Percentiles rank a stretch among this genome's conserved stretches.
Evolutionary conservation across 345 rosid genomes (phyloP).

Genomic region (Arabidopsis suecica): DNA sequence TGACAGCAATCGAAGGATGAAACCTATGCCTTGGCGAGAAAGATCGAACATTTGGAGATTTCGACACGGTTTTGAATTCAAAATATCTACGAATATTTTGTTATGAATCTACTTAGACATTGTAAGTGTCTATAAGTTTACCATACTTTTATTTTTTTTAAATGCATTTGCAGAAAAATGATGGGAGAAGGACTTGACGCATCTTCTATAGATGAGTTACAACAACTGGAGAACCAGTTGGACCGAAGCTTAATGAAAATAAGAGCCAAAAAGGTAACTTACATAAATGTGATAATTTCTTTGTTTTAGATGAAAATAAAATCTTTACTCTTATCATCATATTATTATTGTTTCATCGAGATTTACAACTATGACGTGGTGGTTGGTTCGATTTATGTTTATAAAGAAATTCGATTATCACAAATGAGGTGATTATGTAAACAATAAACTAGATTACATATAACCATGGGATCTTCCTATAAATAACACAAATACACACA

Average conservation of each 20-base stretch:
- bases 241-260: slow-evolving; percentile 74
- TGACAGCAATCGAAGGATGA: slow-evolving; percentile 49
- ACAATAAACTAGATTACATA: not conserved
- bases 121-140: not conserved
- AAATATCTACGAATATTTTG: not conserved
- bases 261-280: slow-evolving; percentile 78
- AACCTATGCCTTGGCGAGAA: slow-evolving; percentile 58
- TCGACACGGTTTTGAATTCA: slow-evolving; percentile 56
- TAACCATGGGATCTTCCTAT: slow-evolving; percentile 11
- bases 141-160: too few relatives aligned
- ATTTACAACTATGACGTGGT: slow-evolving; percentile 15
- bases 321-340: not conserved
- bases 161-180: slow-evolving; percentile 55
- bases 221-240: slow-evolving; percentile 72
- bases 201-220: slow-evolving; percentile 73
- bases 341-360: not conserved
- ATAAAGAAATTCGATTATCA: not conserved
- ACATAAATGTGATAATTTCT: not conserved
- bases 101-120: not conserved
- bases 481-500: not conserved
- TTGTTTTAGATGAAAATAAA: not conserved
- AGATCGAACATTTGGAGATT: slow-evolving; percentile 69
- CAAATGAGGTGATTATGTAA: not conserved
- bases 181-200: slow-evolving; percentile 71
- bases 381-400: not conserved